These are phyloP conservation scores for Tuctoria greenei DNA, from an alignment of 176 grass and related monocot genomes.

Conservation along the genomic window DNA sequence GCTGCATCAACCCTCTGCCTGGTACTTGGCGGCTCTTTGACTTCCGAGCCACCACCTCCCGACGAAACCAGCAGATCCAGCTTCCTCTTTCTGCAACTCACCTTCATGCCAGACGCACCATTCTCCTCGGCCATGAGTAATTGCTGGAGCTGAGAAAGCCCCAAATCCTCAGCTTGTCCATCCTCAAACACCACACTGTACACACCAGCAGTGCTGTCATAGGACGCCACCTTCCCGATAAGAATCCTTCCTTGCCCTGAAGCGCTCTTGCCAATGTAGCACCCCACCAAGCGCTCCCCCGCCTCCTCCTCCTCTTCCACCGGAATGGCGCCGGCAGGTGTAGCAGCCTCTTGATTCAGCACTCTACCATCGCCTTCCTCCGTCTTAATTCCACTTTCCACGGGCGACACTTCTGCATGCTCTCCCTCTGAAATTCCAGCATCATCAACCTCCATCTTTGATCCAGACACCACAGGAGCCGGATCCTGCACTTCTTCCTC, in stretches of 20 bases:
- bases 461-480: not conserved
- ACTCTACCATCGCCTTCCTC: conserved; percentile 1
- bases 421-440: not conserved
- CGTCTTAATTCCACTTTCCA: conserved; percentile 1
- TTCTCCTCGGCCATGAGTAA: conserved; percentile 39
- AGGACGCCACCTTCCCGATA: conserved; percentile 62
- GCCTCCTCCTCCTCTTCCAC: not conserved
- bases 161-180: conserved; percentile 43
- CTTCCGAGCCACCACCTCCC: conserved; percentile 17
- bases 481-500: not conserved
- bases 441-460: conserved; percentile 3
- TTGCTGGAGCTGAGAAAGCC: conserved; percentile 39
- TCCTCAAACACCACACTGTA: conserved; percentile 60
- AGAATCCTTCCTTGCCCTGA: conserved; percentile 28
- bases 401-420: not conserved
- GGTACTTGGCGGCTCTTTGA: conserved; percentile 30
- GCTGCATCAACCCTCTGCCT: conserved; percentile 50
- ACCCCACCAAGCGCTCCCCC: conserved; percentile 46
- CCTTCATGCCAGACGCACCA: conserved; percentile 62
- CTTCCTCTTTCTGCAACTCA: conserved; percentile 88
- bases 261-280: conserved; percentile 55
- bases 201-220: conserved; percentile 2
- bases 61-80: conserved; percentile 68
- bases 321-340: not conserved
- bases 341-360: conserved; percentile 11